A percentile compares a stretch with the other conserved stretches of the same genome.
Conservation (phyloP, 805 yeast species). For the Ogataea paraovalis region DNA sequence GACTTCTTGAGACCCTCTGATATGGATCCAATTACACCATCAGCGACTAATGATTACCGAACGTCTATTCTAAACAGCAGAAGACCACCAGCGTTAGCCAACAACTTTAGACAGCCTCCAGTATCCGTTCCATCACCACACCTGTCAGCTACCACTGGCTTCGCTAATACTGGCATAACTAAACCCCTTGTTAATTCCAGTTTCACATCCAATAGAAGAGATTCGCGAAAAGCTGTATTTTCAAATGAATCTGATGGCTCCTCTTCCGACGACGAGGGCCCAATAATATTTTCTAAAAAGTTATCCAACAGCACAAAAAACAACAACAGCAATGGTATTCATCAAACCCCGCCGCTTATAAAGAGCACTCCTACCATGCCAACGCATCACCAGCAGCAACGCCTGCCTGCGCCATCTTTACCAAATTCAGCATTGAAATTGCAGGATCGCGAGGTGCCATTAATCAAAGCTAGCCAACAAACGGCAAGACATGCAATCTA, state of each 20-base stretch:
- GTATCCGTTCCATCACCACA: neutral
- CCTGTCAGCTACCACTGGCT: neutral
- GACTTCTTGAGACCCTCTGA: conserved; percentile 20
- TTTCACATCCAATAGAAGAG: conserved; percentile 3
- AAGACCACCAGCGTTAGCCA: conserved; percentile 7
- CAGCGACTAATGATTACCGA: conserved; percentile 14
- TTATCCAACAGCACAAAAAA: neutral
- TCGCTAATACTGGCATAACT: neutral
- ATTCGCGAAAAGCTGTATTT: conserved; percentile 14
- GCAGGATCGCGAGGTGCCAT: neutral
- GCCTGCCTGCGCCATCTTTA: neutral
- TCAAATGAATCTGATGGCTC: conserved; percentile 13
- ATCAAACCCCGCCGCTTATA: neutral
- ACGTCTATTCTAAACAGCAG: conserved; percentile 4
- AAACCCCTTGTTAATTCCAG: neutral
- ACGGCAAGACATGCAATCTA: conserved; percentile 13
- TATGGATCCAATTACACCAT: conserved; percentile 21
- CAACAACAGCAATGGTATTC: too few species aligned
- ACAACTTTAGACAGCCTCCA: neutral
- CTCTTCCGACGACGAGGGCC: conserved; percentile 7
- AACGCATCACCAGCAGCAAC: neutral
- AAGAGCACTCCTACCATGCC: neutral
- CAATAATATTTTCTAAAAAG: conserved; percentile 3
- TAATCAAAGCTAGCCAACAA: neutral
- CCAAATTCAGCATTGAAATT: neutral